Base-by-base conservation (phyloP, 257 asterid genomes). In the Mentha longifolia region DNA sequence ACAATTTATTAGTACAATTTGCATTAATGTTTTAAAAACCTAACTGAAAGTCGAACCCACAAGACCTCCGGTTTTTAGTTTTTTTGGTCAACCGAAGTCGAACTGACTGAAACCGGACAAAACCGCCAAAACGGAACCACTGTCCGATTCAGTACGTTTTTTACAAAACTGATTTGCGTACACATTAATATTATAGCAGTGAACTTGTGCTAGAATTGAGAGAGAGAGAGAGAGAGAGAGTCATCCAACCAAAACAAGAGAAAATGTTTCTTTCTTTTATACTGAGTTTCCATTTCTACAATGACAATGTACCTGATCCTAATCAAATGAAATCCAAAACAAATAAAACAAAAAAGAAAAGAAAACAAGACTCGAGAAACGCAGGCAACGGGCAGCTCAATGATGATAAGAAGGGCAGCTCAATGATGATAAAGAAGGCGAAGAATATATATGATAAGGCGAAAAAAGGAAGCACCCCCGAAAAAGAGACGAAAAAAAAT, bases 231-330 rank as follows among this genome's bases (percentile, higher is more conserved):
- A 42, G 37, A 41, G 39, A 35, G 61, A 47, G 15, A 39, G 30
- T 46, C 55, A 70, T 11, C 39, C 51, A 22, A 58, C 25, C 64
- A 45, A 74, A 19, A 22, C 59, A 16, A 62, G 51, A 68, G 39
- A 59, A 72, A 63, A 70, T 41, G 73, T 61, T 65, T n/a, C 62
- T 72, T 67, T 57, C 69, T 33, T 74, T 73, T 65, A 63, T 72
- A 61, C 50, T 35, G 73, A 74, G 74, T 69, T 75, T 16, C 60
- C 72, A 65, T 72, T 78, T 80, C 88, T 78, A 78, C 79, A 76
- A 25, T 49, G 77, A 61, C 7, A 77, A 78, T 80, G 71, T 77
- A 80, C 85, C 78, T 42, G 74, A 72, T 31, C 28, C 77, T 72
- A 74, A 54, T 8, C 9, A 61, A 7, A 77, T 72, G 33, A 55